Base-by-base conservation (phyloP, 768 basidiomycete species). In the Hygrocybe punicea region DNA sequence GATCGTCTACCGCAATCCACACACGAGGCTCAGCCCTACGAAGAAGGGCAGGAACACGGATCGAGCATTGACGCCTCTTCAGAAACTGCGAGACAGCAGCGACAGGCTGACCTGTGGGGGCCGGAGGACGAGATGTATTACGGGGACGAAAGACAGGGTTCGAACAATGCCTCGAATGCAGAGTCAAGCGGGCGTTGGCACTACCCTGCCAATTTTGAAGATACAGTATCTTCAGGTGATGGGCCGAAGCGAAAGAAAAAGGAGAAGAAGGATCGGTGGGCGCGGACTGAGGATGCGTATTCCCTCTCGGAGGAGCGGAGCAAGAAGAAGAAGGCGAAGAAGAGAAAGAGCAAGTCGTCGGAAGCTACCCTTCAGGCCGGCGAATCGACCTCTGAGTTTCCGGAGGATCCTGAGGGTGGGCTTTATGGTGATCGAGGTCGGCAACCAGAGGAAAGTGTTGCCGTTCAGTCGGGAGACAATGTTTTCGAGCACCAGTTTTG, bases 231-330 rank as follows among this genome's bases (percentile, higher is more conserved):
- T 21, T 66, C 69, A 29, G 70, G 72, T 44, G 67, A 73, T 49
- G 65, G 69, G 57, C 76, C 77, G 54, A 60, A 58, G 24, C 57
- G 61, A 55, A 87, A 83, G 71, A 84, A 87, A 73, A 86, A 85
- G 63, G 82, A 82, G 51, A 93, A 91, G 81, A 92, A 93, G 71
- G 91, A 93, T 64, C 77, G 91, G 57, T 93, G 87, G 87, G 90
- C 86, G 58, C 78, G 87, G 70, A 92, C 91, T 33, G 89, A 91
- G 71, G 91, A 93, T 68, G 91, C 91, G 34, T 87, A 92, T 64
- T 76, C 74, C 64, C 72, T 81, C 64, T 82, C 75, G 63, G 76
- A 73, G 58, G 77, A 73, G 60, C 72, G 68, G 49, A 67, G 69
- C 52, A 70, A 65, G 63, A 80, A 74, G 66, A 78, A 75, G 67